A percentile compares a stretch with the other conserved stretches of the same genome.
phyloP scores from a whole-genome alignment of 2,329 filamentous ascomycete genomes.

The Polytolypa hystricis region DNA sequence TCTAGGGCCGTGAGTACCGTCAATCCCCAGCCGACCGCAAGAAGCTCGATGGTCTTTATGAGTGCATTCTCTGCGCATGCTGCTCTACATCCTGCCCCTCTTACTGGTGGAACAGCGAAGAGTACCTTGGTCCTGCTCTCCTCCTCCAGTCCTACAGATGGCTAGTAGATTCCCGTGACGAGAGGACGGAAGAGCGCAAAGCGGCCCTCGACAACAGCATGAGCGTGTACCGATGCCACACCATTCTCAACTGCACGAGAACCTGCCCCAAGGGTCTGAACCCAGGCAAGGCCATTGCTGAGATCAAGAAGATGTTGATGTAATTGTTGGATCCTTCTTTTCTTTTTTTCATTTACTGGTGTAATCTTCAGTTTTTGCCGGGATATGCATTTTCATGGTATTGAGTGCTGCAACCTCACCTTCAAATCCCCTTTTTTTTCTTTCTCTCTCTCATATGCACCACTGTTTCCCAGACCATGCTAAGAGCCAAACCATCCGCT shows the following conservation, averaged over 20 bases:
- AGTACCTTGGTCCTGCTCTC: constrained; percentile 94
- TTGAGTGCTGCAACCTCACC: no score
- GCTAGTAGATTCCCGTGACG: constrained; percentile 89
- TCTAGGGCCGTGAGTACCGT: constrained; percentile 77
- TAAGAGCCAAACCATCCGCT: no score
- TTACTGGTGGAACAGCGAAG: constrained; percentile 99
- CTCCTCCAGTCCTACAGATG: constrained; percentile 97
- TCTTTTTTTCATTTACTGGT: constrained; percentile 9
- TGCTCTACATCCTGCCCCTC: constrained; percentile 99
- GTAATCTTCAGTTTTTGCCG: not conserved
- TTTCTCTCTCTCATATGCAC: not conserved
- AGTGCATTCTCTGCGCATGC: constrained; percentile 98
- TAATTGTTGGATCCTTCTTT: constrained; percentile 7
- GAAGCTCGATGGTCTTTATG: constrained; percentile 96
- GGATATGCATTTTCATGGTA: no score
- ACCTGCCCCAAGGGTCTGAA: constrained; percentile 98
- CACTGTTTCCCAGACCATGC: no score
- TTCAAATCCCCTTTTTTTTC: constrained; percentile 1
- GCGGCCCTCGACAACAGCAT: constrained; percentile 93
- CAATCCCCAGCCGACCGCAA: constrained; percentile 85
- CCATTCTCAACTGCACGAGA: constrained; percentile 95
- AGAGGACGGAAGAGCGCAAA: constrained; percentile 79
- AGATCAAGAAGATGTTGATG: constrained; percentile 99
- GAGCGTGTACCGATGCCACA: constrained; percentile 98
- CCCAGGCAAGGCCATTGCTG: constrained; percentile 85